These are phyloP conservation scores for Geotrichum klebahnii DNA, from an alignment of 1,139 yeast species.

Conservation along the genomic window DNA sequence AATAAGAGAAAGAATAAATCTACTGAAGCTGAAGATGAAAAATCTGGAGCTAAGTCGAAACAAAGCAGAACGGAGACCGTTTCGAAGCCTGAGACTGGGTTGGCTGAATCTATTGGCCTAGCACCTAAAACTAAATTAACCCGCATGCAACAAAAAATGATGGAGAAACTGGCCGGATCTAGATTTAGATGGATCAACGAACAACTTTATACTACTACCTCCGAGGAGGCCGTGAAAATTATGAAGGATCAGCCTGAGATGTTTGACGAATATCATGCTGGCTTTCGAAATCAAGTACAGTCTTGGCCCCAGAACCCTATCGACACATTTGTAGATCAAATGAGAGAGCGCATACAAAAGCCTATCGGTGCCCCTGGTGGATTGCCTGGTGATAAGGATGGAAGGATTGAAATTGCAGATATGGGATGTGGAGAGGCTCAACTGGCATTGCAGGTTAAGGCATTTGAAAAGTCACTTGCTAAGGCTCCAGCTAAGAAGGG, in stretches of 20 bases:
- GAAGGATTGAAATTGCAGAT: slow-evolving; percentile 75
- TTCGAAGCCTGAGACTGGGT: slow-evolving; percentile 17
- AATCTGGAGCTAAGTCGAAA: not conserved
- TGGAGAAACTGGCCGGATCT: slow-evolving; percentile 89
- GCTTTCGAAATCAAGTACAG: slow-evolving; percentile 90
- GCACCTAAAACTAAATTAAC: slow-evolving; percentile 52
- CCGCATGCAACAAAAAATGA: slow-evolving; percentile 92
- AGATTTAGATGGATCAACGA: slow-evolving; percentile 97
- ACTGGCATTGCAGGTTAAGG: slow-evolving; percentile 53
- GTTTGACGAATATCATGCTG: slow-evolving; percentile 91
- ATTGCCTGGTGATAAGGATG: slow-evolving; percentile 52
- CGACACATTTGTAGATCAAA: slow-evolving; percentile 72
- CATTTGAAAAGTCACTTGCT: slow-evolving; percentile 37
- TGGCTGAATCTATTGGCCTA: slow-evolving; percentile 23
- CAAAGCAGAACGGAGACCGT: slow-evolving; percentile 9
- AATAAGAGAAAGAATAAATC: slow-evolving; percentile 17
- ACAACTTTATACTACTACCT: slow-evolving; percentile 79
- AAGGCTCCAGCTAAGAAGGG: slow-evolving; percentile 40
- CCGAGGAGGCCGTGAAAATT: slow-evolving; percentile 69
- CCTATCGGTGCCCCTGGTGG: slow-evolving; percentile 94
- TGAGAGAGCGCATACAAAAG: slow-evolving; percentile 57
- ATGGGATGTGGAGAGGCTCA: slow-evolving; percentile 99
- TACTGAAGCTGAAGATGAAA: slow-evolving; percentile 34
- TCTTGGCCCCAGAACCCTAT: slow-evolving; percentile 99
- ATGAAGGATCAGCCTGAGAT: slow-evolving; percentile 78